These are phyloP conservation scores for Discostella pseudostelligera DNA, from an alignment of 108 stramenopile species.

Conservation along the genomic window DNA sequence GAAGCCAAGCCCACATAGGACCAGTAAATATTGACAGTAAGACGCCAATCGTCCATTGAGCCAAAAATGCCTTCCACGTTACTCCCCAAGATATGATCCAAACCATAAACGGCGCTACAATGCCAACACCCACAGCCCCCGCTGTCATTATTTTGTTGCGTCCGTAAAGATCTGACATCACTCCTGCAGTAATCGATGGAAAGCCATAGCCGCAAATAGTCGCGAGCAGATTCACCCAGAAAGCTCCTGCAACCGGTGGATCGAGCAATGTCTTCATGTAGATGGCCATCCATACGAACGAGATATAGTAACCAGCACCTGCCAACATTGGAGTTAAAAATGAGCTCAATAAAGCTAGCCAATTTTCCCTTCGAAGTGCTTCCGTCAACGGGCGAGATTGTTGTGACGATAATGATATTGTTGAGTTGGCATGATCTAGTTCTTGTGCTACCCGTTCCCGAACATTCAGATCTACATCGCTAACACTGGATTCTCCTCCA, in stretches of 20 bases:
- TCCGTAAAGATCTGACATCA: constrained; percentile 56
- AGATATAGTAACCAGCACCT: constrained; percentile 58
- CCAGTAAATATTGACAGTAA: constrained; percentile 58
- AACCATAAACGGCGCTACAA: constrained; percentile 47
- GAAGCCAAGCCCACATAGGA: constrained; percentile 62
- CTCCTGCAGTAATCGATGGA: constrained; percentile 50
- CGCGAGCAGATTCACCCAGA: constrained; percentile 59
- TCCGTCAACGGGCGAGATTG: constrained; percentile 46
- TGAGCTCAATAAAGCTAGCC: constrained; percentile 47
- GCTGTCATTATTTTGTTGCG: constrained; percentile 51
- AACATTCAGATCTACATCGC: constrained; percentile 37
- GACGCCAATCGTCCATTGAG: constrained; percentile 56
- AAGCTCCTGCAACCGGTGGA: constrained; percentile 61
- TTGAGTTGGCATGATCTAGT: background rate
- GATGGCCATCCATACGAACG: constrained; percentile 67
- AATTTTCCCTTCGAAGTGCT: constrained; percentile 55
- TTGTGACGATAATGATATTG: constrained; percentile 5
- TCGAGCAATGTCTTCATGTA: constrained; percentile 63
- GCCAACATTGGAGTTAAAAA: constrained; percentile 58
- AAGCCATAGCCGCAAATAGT: constrained; percentile 46
- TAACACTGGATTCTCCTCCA: constrained; percentile 55
- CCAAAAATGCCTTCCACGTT: constrained; percentile 36
- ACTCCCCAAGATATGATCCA: constrained; percentile 53
- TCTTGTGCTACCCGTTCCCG: constrained; percentile 2
- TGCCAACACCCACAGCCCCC: constrained; percentile 37